Evolutionary conservation across 2,329 filamentous ascomycete species (phyloP), one percentile per base, ranked within the genome.

Genomic region (Leptodontidium sp.): DNA sequence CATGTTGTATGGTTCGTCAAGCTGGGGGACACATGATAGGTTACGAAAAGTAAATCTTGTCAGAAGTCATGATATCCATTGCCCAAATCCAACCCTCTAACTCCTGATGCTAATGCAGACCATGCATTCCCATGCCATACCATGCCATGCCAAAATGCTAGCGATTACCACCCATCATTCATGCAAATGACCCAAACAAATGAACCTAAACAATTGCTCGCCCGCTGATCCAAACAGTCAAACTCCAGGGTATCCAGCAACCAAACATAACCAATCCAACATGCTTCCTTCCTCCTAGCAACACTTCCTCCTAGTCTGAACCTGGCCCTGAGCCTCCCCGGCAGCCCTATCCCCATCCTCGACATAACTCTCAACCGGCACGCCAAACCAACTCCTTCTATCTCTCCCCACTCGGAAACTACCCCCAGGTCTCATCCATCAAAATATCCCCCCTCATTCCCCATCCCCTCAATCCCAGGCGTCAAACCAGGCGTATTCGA

Each of bases 311-410:
- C 77, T 78, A 47, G 72, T 77, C 63, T 76, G 77, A 70, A 68
- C 79, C 67, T 73, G 69, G 24, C 49, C 52, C 26, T 68, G 67
- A 12, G 67, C 57, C 24, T 77, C 76, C 49, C 69, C 70, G 14
- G 76, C 75, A 50, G 68, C 70, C 24, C 72, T 74, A 24, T 67
- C 73, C 11, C 77, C 78, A 35, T 80, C 80, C 3, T 78, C 79
- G 49, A 79, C 75, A 47, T 73, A 77, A 80, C 78, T 74, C 78
- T 81, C 81, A 71, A 81, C 83, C 2, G 87, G 84, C 70, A 90
- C 85, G 0, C 88, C 87, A 61, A 91, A 79, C 90, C 90, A 92
- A 77, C 88, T 91, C 71, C 87, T 82, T 72, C 89, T 81, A 80
- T 91, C 90, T 77, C 90, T 88, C 1, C 86, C 86, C 15, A 78